Conservation (phyloP, 352 stramenopile species). For the Pythium insidiosum region DNA sequence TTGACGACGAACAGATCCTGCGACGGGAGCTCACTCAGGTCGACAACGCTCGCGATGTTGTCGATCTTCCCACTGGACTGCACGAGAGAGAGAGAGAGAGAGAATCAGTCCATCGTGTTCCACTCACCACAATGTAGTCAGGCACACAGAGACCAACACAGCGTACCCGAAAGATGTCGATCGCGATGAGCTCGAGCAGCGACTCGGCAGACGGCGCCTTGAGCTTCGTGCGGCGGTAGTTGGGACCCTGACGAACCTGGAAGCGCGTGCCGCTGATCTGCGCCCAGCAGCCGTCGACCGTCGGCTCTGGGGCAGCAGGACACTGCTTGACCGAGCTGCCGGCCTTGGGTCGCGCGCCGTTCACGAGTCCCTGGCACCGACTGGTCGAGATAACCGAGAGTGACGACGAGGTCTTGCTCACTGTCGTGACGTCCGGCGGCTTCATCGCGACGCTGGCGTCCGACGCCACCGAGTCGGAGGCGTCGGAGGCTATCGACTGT, state of each 20-base stretch:
- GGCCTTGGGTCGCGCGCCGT: conserved; percentile 32
- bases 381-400: conserved; percentile 7
- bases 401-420: too few species aligned
- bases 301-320: conserved; percentile 20
- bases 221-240: conserved; percentile 68
- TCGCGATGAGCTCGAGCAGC: conserved; percentile 50
- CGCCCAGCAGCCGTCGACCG: conserved; percentile 42
- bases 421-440: too few species aligned
- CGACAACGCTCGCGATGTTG: conserved; percentile 63
- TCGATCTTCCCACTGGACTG: conserved; percentile 67
- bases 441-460: too few species aligned
- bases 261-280: conserved; percentile 62
- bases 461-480: too few species aligned
- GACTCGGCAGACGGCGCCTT: conserved; percentile 52
- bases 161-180: conserved; percentile 65
- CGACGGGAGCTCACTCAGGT: conserved; percentile 30
- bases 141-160: not conserved
- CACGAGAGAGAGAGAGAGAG: not conserved
- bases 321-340: conserved; percentile 53
- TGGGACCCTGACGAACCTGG: conserved; percentile 77
- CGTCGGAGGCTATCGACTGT: too few species aligned
- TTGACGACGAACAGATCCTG: conserved; percentile 78
- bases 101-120: not conserved
- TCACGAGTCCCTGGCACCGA: conserved; percentile 4
- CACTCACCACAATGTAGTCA: not conserved